Percentiles rank a stretch among this genome's conserved stretches.
These are phyloP conservation scores for Nepenthes alata DNA, from an alignment of 179 eudicot species.

Conservation along the genomic window DNA sequence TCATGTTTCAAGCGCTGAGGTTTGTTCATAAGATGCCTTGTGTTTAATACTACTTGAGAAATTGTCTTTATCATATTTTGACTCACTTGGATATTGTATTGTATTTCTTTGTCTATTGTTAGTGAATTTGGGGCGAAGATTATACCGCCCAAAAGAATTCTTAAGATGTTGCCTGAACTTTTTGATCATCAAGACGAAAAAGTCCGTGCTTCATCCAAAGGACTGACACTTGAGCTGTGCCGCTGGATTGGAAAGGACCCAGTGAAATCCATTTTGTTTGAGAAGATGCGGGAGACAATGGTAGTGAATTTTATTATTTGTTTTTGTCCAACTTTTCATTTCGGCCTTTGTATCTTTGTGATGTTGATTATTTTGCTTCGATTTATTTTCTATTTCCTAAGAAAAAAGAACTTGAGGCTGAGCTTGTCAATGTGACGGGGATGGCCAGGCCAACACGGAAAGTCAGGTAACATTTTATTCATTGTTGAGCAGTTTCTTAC, in stretches of 20 bases:
- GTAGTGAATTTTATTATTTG: slow-evolving; percentile 21
- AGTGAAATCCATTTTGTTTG: slow-evolving; percentile 88
- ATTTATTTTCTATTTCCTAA: slow-evolving; percentile 11
- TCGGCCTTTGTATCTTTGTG: slow-evolving; percentile 1
- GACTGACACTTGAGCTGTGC: slow-evolving; percentile 89
- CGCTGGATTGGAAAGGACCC: slow-evolving; percentile 99
- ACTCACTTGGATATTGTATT: background rate
- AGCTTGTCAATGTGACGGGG: slow-evolving; percentile 86
- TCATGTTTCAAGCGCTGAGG: slow-evolving; percentile 99
- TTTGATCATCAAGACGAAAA: slow-evolving; percentile 99
- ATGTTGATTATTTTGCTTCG: background rate
- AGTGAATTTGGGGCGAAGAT: slow-evolving; percentile 97
- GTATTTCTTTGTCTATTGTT: slow-evolving; percentile 9
- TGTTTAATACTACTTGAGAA: background rate
- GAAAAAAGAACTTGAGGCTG: slow-evolving; percentile 99
- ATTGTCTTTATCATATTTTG: background rate
- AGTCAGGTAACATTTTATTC: slow-evolving; percentile 45
- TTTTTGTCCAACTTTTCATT: background rate
- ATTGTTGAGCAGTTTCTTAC: background rate
- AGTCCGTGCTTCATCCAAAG: slow-evolving; percentile 98
- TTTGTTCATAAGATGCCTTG: slow-evolving; percentile 11
- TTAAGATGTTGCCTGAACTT: slow-evolving; percentile 98
- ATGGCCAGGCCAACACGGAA: slow-evolving; percentile 81
- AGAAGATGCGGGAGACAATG: slow-evolving; percentile 99
- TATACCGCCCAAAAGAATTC: slow-evolving; percentile 89